These are phyloP conservation scores for Thymus quinquecostatus DNA, from an alignment of 257 asterid genomes.

Conservation along the genomic window DNA sequence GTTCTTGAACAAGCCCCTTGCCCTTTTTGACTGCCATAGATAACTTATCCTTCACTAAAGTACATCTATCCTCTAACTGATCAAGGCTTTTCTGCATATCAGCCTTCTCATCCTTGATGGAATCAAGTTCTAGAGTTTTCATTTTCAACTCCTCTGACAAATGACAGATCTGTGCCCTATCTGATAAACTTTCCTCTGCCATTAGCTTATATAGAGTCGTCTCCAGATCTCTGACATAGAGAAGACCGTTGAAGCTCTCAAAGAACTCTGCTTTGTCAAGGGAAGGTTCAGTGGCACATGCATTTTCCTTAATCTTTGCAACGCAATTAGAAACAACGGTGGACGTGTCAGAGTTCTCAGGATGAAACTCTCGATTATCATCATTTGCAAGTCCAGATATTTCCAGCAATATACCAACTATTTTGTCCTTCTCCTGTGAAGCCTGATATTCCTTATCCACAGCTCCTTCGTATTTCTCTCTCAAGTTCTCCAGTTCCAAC, in stretches of 20 bases:
- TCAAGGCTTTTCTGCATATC: constrained; percentile 60
- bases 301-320: constrained; percentile 61
- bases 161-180: constrained; percentile 45
- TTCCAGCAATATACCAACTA: constrained; percentile 59
- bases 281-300: constrained; percentile 46
- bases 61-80: constrained; percentile 80
- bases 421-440: constrained; percentile 59
- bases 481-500: constrained; percentile 54
- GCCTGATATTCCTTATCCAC: constrained; percentile 46
- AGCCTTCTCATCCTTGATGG: constrained; percentile 59
- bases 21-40: constrained; percentile 97
- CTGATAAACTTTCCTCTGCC: constrained; percentile 62
- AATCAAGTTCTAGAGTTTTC: constrained; percentile 50
- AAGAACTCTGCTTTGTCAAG: constrained; percentile 43
- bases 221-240: constrained; percentile 69
- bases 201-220: constrained; percentile 55
- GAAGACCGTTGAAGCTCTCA: constrained; percentile 63
- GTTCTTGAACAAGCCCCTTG: constrained; percentile 90
- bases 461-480: constrained; percentile 48
- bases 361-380: constrained; percentile 37
- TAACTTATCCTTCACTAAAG: constrained; percentile 76
- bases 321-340: constrained; percentile 58
- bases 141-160: constrained; percentile 55
- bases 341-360: constrained; percentile 48
- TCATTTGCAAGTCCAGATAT: constrained; percentile 66